A percentile compares a stretch with the other conserved stretches of the same genome.
Conservation (phyloP, 306 rosid genomes). For the Sindora glabra region DNA sequence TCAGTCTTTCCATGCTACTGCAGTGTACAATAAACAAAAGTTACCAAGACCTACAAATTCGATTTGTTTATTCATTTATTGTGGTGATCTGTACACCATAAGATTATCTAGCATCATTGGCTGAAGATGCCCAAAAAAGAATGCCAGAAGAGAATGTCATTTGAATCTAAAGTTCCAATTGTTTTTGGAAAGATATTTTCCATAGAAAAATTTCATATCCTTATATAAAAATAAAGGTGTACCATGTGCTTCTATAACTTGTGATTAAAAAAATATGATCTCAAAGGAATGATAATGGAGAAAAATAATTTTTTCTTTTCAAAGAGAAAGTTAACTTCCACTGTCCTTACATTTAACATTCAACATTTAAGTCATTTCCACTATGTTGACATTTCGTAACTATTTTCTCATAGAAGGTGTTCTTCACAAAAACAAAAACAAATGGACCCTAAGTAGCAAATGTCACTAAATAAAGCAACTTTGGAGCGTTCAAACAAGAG, state of each 20-base stretch:
- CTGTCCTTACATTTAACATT: too few species aligned
- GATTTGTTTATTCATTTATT: background rate
- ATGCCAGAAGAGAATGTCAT: background rate
- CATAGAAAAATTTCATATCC: too few species aligned
- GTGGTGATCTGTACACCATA: background rate
- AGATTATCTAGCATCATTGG: background rate
- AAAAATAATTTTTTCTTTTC: too few species aligned
- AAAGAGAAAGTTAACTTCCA: too few species aligned
- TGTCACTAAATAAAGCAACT: background rate
- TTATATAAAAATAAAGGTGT: too few species aligned
- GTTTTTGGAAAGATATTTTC: too few species aligned
- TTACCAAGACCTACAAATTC: background rate
- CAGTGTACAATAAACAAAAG: conserved; percentile 16
- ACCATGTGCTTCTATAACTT: too few species aligned
- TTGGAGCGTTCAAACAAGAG: background rate
- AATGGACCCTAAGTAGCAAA: background rate
- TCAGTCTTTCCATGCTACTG: conserved; percentile 55
- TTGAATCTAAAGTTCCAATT: background rate
- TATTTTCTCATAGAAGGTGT: too few species aligned
- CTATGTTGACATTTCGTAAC: too few species aligned
- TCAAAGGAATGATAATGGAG: too few species aligned
- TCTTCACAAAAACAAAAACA: background rate
- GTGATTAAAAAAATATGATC: too few species aligned
- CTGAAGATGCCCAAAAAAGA: background rate
- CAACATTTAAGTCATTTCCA: too few species aligned